Percentiles rank a stretch among this genome's conserved stretches.
phyloP scores from a whole-genome alignment of 2,329 filamentous ascomycete genomes.

The Phialophora chinensis region DNA sequence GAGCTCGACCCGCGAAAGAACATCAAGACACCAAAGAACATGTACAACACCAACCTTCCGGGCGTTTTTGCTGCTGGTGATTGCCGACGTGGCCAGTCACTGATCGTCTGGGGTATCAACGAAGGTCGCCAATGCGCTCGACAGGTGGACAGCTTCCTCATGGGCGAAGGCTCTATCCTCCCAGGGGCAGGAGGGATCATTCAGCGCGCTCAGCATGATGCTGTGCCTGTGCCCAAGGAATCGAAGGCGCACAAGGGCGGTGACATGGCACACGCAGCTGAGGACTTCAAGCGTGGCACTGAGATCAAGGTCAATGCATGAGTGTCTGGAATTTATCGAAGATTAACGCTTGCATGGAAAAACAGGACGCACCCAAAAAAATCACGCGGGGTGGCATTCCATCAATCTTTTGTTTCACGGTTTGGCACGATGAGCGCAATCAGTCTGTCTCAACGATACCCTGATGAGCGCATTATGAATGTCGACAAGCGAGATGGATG shows the following conservation, averaged over 20 bases:
- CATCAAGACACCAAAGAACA: constrained; percentile 87
- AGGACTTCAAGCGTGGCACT: constrained; percentile 32
- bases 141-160: constrained; percentile 88
- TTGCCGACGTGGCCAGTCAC: constrained; percentile 89
- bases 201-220: constrained; percentile 69
- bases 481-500: constrained; percentile 17
- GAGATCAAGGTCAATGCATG: constrained; percentile 28
- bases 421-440: constrained; percentile 21
- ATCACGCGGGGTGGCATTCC: constrained; percentile 16
- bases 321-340: neutral
- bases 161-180: constrained; percentile 73
- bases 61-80: constrained; percentile 95
- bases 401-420: constrained; percentile 17
- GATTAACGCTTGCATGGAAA: constrained; percentile 7
- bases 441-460: constrained; percentile 17
- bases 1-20: constrained; percentile 95
- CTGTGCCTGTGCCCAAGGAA: constrained; percentile 43
- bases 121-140: constrained; percentile 92
- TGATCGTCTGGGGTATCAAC: constrained; percentile 99
- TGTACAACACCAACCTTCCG: constrained; percentile 85
- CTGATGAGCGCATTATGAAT: constrained; percentile 22
- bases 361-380: constrained; percentile 1
- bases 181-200: constrained; percentile 93
- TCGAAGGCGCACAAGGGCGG: constrained; percentile 32
- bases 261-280: constrained; percentile 36